phyloP scores from a whole-genome alignment of 2,329 filamentous ascomycete species.

The Ploettnerulaceae sp. region DNA sequence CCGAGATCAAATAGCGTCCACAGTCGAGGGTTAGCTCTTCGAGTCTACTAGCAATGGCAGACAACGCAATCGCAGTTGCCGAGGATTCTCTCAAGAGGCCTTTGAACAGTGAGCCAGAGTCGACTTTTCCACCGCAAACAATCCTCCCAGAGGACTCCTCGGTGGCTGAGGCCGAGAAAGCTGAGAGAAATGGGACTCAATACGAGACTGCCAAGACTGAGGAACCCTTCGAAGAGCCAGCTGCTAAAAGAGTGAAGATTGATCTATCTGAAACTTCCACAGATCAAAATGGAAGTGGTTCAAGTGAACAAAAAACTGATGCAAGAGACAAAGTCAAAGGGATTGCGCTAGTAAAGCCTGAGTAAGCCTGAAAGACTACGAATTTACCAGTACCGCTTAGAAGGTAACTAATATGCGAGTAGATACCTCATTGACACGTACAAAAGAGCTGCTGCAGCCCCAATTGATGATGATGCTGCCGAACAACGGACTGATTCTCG shows the following conservation, averaged over 20 bases:
- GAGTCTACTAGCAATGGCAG: too few species aligned
- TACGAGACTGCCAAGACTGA: too few species aligned
- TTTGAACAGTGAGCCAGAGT: constrained; percentile 16
- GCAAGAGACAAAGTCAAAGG: constrained; percentile 30
- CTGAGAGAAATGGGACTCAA: constrained; percentile 27
- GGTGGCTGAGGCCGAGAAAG: constrained; percentile 31
- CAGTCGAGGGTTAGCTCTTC: background rate
- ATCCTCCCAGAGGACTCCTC: constrained; percentile 30
- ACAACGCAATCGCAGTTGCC: constrained; percentile 13
- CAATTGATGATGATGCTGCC: constrained; percentile 50
- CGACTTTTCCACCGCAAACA: constrained; percentile 23
- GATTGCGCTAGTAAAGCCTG: constrained; percentile 32
- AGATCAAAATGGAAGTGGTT: background rate
- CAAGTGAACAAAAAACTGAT: constrained; percentile 15
- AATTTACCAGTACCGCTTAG: background rate
- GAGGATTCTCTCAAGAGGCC: constrained; percentile 30
- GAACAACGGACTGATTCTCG: constrained; percentile 41
- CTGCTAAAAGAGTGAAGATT: constrained; percentile 56
- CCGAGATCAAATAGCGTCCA: too few species aligned
- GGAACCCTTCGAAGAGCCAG: constrained; percentile 37
- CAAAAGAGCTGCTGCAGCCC: constrained; percentile 11
- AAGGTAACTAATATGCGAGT: constrained; percentile 2
- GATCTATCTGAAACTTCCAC: constrained; percentile 38
- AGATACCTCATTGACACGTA: constrained; percentile 31
- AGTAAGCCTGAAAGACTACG: constrained; percentile 24